Conservation (phyloP, 371 early-diverging fungal species). For the Circinella umbellata region DNA sequence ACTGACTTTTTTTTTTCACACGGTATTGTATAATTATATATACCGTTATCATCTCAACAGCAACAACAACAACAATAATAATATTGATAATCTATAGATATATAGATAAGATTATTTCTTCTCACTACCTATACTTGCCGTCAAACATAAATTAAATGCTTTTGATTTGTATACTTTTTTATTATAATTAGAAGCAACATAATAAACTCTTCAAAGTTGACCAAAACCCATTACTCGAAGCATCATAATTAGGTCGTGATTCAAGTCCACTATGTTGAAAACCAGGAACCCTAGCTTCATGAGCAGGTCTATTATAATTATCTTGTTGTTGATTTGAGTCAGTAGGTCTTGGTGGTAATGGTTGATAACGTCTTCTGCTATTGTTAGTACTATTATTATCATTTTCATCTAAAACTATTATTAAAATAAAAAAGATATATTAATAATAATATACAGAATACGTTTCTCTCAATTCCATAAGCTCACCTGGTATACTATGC, state of each 20-base stretch:
- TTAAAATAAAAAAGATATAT: neutral
- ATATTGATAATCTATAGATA: too few species aligned
- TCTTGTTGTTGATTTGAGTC: neutral
- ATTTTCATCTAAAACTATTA: neutral
- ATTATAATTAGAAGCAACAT: neutral
- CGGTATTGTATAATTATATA: too few species aligned
- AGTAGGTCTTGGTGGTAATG: too few species aligned
- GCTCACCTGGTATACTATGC: neutral
- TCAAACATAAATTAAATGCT: too few species aligned
- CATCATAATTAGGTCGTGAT: neutral
- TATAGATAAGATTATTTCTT: too few species aligned
- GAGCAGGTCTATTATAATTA: neutral
- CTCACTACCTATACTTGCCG: too few species aligned
- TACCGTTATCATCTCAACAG: too few species aligned
- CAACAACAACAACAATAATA: too few species aligned
- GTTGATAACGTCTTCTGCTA: too few species aligned
- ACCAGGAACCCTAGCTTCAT: neutral
- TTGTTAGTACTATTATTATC: neutral
- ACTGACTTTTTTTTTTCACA: too few species aligned
- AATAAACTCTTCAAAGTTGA: neutral
- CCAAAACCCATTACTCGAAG: neutral
- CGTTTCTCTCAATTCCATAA: neutral
- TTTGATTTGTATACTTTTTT: neutral
- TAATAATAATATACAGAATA: too few species aligned
- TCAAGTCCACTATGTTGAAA: constrained; percentile 2